Evolutionary conservation across 1,139 yeast species (phyloP).

Genomic region (Blastobotrys malaysiensis): DNA sequence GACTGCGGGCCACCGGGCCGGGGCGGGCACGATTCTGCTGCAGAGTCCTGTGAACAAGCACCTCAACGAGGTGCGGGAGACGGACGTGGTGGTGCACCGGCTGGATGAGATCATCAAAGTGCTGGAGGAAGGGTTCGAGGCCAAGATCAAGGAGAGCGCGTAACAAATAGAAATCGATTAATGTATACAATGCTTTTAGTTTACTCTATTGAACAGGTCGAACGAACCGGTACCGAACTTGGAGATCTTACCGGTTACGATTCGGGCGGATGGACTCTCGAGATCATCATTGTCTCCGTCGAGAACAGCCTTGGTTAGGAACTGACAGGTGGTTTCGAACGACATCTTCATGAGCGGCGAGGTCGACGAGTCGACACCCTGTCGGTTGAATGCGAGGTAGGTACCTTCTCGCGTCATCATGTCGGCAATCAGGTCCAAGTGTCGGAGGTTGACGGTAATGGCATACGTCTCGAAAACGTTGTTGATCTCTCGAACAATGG

Average conservation of each 20-base stretch:
- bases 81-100: conserved; percentile 40
- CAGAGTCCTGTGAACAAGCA: conserved; percentile 44
- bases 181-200: conserved; percentile 7
- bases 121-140: conserved; percentile 36
- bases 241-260: conserved; percentile 87
- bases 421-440: conserved; percentile 94
- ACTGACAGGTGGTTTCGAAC: conserved; percentile 96
- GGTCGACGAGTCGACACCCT: conserved; percentile 93
- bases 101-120: conserved; percentile 40
- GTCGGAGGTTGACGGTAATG: conserved; percentile 87
- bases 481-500: conserved; percentile 93
- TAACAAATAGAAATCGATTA: conserved; percentile 1
- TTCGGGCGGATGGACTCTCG: conserved; percentile 91
- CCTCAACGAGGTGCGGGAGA: conserved; percentile 34
- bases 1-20: conserved; percentile 54
- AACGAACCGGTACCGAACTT: conserved; percentile 96
- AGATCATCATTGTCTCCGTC: conserved; percentile 86
- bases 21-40: conserved; percentile 49
- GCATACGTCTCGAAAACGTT: conserved; percentile 96
- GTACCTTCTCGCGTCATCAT: conserved; percentile 99
- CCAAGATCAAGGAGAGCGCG: conserved; percentile 5
- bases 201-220: conserved; percentile 47
- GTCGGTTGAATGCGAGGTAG: conserved; percentile 94
- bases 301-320: conserved; percentile 91
- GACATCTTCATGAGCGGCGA: conserved; percentile 99